phyloP scores from a whole-genome alignment of 2,329 filamentous ascomycete species.

The Penicillium sp. region DNA sequence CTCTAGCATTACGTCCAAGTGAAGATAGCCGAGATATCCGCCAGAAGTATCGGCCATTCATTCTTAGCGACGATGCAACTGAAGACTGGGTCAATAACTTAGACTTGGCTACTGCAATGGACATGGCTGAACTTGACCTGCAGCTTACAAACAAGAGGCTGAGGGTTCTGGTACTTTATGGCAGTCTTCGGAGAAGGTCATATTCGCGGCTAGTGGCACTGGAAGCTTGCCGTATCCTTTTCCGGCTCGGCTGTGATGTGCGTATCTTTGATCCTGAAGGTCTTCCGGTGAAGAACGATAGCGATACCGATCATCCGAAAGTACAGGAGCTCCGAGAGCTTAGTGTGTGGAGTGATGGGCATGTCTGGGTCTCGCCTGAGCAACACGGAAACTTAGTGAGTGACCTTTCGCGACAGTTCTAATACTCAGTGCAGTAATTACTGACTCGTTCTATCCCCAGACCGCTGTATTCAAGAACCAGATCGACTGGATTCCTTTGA shows the following conservation, averaged over 20 bases:
- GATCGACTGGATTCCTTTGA: slow-evolving; percentile 61
- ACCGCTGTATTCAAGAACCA: slow-evolving; percentile 62
- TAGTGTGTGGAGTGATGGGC: slow-evolving; percentile 57
- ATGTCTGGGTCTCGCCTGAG: slow-evolving; percentile 58
- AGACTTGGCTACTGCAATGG: slow-evolving; percentile 47
- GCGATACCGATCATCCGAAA: slow-evolving; percentile 49
- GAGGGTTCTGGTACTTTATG: slow-evolving; percentile 54
- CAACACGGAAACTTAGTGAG: slow-evolving; percentile 56
- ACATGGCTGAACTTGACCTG: slow-evolving; percentile 46
- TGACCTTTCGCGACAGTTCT: background rate
- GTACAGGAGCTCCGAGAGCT: slow-evolving; percentile 56
- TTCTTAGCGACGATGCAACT: slow-evolving; percentile 35
- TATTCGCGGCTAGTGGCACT: slow-evolving; percentile 54
- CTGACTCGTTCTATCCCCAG: slow-evolving; percentile 23
- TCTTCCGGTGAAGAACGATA: slow-evolving; percentile 56
- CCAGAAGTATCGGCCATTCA: slow-evolving; percentile 49
- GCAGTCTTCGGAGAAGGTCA: slow-evolving; percentile 50
- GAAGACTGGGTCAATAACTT: slow-evolving; percentile 51
- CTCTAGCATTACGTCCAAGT: slow-evolving; percentile 38
- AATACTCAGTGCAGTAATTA: background rate
- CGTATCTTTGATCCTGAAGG: slow-evolving; percentile 52
- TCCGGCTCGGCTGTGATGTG: slow-evolving; percentile 58
- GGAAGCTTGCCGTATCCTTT: slow-evolving; percentile 53
- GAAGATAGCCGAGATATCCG: slow-evolving; percentile 45
- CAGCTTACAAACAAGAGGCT: slow-evolving; percentile 36